Base-by-base conservation (phyloP, 495 filamentous ascomycete genomes). In the Penicillium salamii region DNA sequence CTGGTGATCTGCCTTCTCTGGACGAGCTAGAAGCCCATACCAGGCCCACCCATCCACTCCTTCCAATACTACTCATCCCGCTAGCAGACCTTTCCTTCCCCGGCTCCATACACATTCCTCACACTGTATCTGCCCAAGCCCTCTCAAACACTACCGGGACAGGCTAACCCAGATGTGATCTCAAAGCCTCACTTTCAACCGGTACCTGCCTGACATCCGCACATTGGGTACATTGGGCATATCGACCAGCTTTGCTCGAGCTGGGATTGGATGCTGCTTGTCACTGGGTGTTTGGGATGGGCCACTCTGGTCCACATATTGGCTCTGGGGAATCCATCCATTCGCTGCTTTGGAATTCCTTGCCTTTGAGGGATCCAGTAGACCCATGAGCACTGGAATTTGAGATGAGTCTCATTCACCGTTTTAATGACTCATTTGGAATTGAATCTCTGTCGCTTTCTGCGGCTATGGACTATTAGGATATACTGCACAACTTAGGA, bases 131-230 rank as follows among this genome's bases (percentile, higher is more conserved):
- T 48, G 55, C 55, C 55, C 55, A 58, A 58, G 47, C 19, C 26
- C 40, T 44, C 26, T 51, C 43, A 54, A 54, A 48, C 52, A 45
- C 31, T 32, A 29, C 28, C 48, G 24, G 36, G 21, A 57, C n/a
- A n/a, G 45, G 28, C 46, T 48, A 39, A 12, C 17, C 46, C 46
- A 9, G 7, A 32, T 31, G 17, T 13, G 35, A 28, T n/a, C 42
- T 35, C 48, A 45, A 48, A 58, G 55, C 55, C 55, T 58, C 55
- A 58, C 55, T 58, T 54, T 58, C 29, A 42, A 29, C 42, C 23
- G 28, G 29, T 45, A 53, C 55, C 36, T 55, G 52, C 55, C 55
- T 58, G 55, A 58, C 54, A 28, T 48, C 33, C 36, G 38, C 28
- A 31, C 42, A 20, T 21, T 26, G 43, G 50, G 19, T 42, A 46